A percentile compares a stretch with the other conserved stretches of the same genome.
Evolutionary conservation across 345 rosid species (phyloP).

Genomic region (Pistacia vera): DNA sequence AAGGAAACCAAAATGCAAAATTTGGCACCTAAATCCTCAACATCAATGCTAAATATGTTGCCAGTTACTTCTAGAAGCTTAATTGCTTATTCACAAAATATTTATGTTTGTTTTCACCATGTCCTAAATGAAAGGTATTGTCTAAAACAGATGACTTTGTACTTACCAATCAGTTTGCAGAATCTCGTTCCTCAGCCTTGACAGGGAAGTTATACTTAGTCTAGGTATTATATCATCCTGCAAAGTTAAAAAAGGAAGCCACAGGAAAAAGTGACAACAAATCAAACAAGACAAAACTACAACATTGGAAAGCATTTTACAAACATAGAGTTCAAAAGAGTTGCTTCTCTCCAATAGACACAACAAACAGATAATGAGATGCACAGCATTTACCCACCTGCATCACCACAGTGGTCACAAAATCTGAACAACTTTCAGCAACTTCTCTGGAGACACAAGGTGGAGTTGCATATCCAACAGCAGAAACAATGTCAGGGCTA

Average conservation of each 20-base stretch:
- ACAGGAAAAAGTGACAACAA: not conserved
- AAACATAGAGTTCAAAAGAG: not conserved
- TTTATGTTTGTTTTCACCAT: not conserved
- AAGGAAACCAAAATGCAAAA: not conserved
- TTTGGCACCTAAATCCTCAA: not conserved
- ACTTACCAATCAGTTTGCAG: conserved; percentile 86
- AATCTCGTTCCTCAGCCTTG: conserved; percentile 83
- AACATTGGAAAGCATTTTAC: not conserved
- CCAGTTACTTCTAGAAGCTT: not conserved
- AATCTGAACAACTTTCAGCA: conserved; percentile 88
- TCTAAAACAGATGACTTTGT: not conserved
- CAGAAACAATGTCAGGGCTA: conserved; percentile 71
- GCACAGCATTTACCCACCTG: conserved; percentile 58
- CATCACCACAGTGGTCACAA: conserved; percentile 84
- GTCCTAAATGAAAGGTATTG: not conserved
- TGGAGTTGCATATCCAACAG: conserved; percentile 88
- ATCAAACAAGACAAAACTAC: not conserved
- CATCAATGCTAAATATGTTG: not conserved
- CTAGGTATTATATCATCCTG: conserved; percentile 94
- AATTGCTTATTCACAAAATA: not conserved
- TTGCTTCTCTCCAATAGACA: not conserved
- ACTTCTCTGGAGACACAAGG: conserved; percentile 91
- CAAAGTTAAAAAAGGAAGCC: not conserved
- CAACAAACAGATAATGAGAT: conserved; percentile 5
- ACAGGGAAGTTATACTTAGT: conserved; percentile 71